Base-by-base conservation (phyloP, 2,329 filamentous ascomycete genomes). In the Colletotrichum gloeosporioides region DNA sequence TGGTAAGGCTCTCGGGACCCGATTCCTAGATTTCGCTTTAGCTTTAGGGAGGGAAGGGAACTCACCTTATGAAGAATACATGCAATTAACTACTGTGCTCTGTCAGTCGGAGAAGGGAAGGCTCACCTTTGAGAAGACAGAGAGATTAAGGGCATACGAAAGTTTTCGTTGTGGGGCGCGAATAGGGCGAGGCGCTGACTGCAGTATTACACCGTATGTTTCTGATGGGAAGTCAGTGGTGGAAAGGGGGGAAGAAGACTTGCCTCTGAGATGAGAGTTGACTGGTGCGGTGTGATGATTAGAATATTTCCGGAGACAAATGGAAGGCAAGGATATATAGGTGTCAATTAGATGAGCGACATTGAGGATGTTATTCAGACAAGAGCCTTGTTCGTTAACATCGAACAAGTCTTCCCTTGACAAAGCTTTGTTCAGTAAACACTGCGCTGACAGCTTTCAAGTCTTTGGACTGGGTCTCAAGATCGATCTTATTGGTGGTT, bases 381-480 rank as follows among this genome's bases (percentile, higher is more conserved):
- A 1, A 0, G n/a, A 53, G n/a, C n/a, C 0, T 13, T 53, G n/a
- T 53, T 53, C 44, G 0, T 53, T 3, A 1, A 22, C n/a, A 25
- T 53, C 0, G 44, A 53, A 53, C 44, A 53, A 53, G n/a, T 3
- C 44, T 53, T 13, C 4, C 10, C 6, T 8, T 3, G 6, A 53
- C 44, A 53, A 53, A 13, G 44, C 44, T 53, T 53, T 53, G 44
- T 13, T 53, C 44, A 10, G 22, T 22, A 8, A 53, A 10, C n/a
- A 53, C n/a, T 1, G n/a, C 44, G 44, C 44, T 53, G 44, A 25
- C n/a, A 53, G 44, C 44, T 12, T 25, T 53, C 44, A 1, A 22
- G 44, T 53, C 44, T 53, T 53, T 53, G 44, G n/a, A 13, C 12
- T 25, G n/a, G n/a, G 12, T 1, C n/a, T 22, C 44, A 4, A 53